A percentile compares a stretch with the other conserved stretches of the same genome.
Evolutionary conservation across 2,329 filamentous ascomycete species (phyloP).

Genomic region (Fusarium gaditjirri): DNA sequence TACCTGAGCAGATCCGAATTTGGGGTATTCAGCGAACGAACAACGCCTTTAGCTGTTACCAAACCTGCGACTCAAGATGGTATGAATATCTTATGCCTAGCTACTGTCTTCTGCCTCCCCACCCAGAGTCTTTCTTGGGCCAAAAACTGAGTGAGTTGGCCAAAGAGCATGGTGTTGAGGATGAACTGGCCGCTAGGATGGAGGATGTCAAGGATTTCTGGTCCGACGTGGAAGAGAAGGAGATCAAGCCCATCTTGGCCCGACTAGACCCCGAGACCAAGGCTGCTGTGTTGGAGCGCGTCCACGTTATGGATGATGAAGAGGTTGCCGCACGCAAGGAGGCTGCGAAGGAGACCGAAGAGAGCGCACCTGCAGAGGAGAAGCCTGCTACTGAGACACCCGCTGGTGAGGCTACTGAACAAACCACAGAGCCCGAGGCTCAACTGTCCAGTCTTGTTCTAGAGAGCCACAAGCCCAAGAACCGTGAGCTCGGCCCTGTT

Average conservation of each 20-base stretch:
- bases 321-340: slow-evolving; percentile 42
- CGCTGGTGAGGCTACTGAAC: slow-evolving; percentile 25
- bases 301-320: slow-evolving; percentile 58
- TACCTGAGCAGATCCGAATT: slow-evolving; percentile 89
- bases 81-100: slow-evolving; percentile 98
- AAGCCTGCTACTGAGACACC: slow-evolving; percentile 36
- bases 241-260: slow-evolving; percentile 77
- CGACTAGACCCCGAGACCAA: slow-evolving; percentile 71
- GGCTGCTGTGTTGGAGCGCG: slow-evolving; percentile 69
- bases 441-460: slow-evolving; percentile 39
- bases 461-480: slow-evolving; percentile 52
- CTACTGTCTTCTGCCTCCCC: slow-evolving; percentile 90
- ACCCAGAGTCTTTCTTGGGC: slow-evolving; percentile 86
- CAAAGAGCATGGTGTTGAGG: slow-evolving; percentile 76
- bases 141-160: slow-evolving; percentile 84
- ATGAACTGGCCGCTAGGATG: slow-evolving; percentile 75
- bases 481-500: slow-evolving; percentile 61
- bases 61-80: slow-evolving; percentile 92
- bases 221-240: slow-evolving; percentile 81
- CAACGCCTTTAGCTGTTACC: slow-evolving; percentile 93
- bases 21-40: slow-evolving; percentile 94
- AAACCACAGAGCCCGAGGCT: slow-evolving; percentile 35
- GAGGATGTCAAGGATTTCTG: slow-evolving; percentile 85
- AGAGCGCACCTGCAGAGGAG: slow-evolving; percentile 37
- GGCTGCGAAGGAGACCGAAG: slow-evolving; percentile 21